These are phyloP conservation scores for Lyophyllum decastes DNA, from an alignment of 768 basidiomycete species.

Conservation along the genomic window DNA sequence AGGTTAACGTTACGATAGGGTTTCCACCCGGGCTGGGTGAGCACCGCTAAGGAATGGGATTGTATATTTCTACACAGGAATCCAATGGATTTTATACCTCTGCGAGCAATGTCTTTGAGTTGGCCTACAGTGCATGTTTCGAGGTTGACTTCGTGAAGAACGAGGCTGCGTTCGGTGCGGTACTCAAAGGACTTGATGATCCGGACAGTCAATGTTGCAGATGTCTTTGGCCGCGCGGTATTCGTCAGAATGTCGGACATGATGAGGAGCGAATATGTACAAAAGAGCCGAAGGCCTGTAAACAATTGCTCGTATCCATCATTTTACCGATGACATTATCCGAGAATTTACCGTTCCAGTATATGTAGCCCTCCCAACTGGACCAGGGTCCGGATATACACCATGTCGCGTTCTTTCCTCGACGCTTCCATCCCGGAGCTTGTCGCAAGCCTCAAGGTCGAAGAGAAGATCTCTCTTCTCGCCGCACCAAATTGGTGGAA, in stretches of 20 bases:
- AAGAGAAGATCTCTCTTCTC: constrained; percentile 66
- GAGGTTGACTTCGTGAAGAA: constrained; percentile 82
- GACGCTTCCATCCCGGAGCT: constrained; percentile 52
- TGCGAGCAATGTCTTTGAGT: constrained; percentile 70
- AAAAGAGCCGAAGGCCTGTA: neutral
- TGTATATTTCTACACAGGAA: constrained; percentile 9
- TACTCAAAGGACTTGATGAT: constrained; percentile 95
- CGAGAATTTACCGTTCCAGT: constrained; percentile 10
- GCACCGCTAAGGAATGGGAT: constrained; percentile 52
- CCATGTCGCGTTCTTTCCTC: constrained; percentile 48
- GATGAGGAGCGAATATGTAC: neutral
- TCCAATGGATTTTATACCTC: constrained; percentile 47
- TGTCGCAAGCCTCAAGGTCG: constrained; percentile 52
- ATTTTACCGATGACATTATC: constrained; percentile 6
- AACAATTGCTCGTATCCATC: too few species aligned
- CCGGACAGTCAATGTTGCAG: constrained; percentile 86
- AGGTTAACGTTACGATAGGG: constrained; percentile 75
- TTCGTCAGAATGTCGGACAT: constrained; percentile 56
- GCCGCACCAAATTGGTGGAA: constrained; percentile 76
- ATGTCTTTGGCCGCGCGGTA: constrained; percentile 62
- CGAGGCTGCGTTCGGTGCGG: constrained; percentile 85
- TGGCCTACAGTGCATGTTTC: constrained; percentile 74
- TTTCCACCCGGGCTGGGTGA: constrained; percentile 81
- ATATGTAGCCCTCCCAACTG: neutral
- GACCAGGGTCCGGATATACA: neutral